phyloP scores from a whole-genome alignment of 371 early-diverging fungal species.

The Catenaria anguillulae region DNA sequence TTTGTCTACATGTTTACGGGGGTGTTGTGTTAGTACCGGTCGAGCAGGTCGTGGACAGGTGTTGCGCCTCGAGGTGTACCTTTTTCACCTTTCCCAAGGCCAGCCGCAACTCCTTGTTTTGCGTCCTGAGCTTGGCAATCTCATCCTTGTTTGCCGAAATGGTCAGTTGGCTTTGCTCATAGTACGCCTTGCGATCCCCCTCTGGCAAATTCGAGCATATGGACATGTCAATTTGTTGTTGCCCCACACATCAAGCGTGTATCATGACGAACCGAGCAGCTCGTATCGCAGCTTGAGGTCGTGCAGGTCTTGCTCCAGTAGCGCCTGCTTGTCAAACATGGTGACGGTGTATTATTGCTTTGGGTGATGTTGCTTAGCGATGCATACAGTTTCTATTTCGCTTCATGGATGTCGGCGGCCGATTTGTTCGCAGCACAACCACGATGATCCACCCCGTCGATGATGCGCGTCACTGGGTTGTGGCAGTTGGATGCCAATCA shows the following conservation, averaged over 20 bases:
- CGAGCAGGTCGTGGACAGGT: too few relatives aligned
- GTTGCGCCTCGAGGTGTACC: conserved; percentile 12
- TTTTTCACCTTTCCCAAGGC: conserved; percentile 32
- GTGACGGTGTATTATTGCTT: too few relatives aligned
- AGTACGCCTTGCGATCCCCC: conserved; percentile 43
- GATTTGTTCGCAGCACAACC: too few relatives aligned
- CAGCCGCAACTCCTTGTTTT: conserved; percentile 34
- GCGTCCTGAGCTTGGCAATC: conserved; percentile 20
- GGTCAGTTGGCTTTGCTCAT: conserved; percentile 39
- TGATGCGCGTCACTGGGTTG: too few relatives aligned
- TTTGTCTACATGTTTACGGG: too few relatives aligned
- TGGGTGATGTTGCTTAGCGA: too few relatives aligned
- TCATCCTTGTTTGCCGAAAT: conserved; percentile 41
- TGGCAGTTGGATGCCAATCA: too few relatives aligned
- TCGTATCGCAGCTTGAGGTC: conserved; percentile 41
- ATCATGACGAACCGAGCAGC: conserved; percentile 30
- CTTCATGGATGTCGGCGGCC: too few relatives aligned
- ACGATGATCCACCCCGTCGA: too few relatives aligned
- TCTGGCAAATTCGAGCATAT: conserved; percentile 18
- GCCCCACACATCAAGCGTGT: too few relatives aligned
- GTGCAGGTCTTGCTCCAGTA: conserved; percentile 37
- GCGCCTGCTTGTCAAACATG: conserved; percentile 8
- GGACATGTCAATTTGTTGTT: neutral
- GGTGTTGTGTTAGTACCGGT: too few relatives aligned
- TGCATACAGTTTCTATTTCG: too few relatives aligned